phyloP scores from a whole-genome alignment of 352 stramenopile species.

The Phytophthora cajani region DNA sequence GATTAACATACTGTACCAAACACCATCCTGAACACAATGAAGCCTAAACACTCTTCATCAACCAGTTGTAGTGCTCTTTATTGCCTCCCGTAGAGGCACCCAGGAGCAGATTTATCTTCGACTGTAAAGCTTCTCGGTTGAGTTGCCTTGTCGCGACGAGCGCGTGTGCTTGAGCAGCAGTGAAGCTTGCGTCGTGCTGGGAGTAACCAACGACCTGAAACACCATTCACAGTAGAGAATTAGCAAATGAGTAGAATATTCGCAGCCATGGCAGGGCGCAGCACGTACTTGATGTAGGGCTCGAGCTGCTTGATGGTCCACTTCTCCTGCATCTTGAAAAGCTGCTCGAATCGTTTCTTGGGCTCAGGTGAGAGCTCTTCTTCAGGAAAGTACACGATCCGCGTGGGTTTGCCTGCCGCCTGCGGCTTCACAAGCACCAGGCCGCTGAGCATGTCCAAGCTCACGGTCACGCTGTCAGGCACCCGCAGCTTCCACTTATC shows the following conservation, averaged over 20 bases:
- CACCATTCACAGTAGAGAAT: not conserved
- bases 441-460: constrained; percentile 68
- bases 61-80: not conserved
- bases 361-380: constrained; percentile 70
- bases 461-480: constrained; percentile 66
- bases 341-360: constrained; percentile 77
- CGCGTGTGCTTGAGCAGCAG: constrained; percentile 84
- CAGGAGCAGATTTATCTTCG: constrained; percentile 44
- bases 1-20: constrained; percentile 30
- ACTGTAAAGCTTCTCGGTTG: constrained; percentile 78
- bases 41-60: not conserved
- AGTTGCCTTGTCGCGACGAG: constrained; percentile 78
- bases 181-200: constrained; percentile 73
- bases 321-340: constrained; percentile 85
- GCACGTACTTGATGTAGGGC: constrained; percentile 79
- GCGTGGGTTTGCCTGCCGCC: constrained; percentile 44
- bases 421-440: constrained; percentile 61
- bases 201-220: constrained; percentile 65
- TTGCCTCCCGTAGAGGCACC: not conserved
- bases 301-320: constrained; percentile 84
- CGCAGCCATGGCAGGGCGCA: not conserved
- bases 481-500: constrained; percentile 86
- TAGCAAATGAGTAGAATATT: not conserved
- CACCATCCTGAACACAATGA: too few relatives aligned
- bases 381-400: constrained; percentile 75